Base-by-base conservation (phyloP, 2,329 filamentous ascomycete species). In the Verruconis gallopava region DNA sequence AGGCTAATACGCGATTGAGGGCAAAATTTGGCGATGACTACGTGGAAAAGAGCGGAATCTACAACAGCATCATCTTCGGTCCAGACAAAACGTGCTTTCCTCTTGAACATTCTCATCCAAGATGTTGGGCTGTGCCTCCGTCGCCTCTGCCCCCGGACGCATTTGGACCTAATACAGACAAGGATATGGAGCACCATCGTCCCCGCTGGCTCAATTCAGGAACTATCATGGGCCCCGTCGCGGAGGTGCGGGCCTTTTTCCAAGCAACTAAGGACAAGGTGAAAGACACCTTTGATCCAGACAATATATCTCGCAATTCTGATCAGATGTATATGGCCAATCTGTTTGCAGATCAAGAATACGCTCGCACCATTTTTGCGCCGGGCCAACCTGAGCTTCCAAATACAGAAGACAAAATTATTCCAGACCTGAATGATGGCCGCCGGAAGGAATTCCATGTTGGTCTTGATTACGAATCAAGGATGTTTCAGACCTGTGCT, bases 1-100 rank as follows among this genome's bases (percentile, higher is more conserved):
- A 60, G 38, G 68, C 67, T 17, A 69, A 77, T 48, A 53, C 55
- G 15, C 64, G 66, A 17, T 55, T 76, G 21, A 60, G 58, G n/a
- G 9, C 9, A n/a, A 9, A 30, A 30, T 30, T 30, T 30, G 25
- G 25, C 9, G 25, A 9, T 9, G 13, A 54, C 60, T 42, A 65
- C 62, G 25, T 70, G 37, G 15, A 38, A 21, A 9, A 20, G 9
- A 9, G 21, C 9, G 19, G 19, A 11, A 9, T 38, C 12, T 9
- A 11, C 12, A 44, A 49, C 36, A 63, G 62, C 4, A 54, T 68
- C 39, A 60, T 67, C 43, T 66, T 64, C 48, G 65, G 66, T 3
- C 55, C 64, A 4, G 65, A 68, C 53, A 68, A 68, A 52, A 50
- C 63, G 22, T 66, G 64, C 50, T 66, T 58, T 54, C 65, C 65